These are phyloP conservation scores for Paramecium tetraurelia DNA, from an alignment of 73 alveolate species.

Conservation along the genomic window DNA sequence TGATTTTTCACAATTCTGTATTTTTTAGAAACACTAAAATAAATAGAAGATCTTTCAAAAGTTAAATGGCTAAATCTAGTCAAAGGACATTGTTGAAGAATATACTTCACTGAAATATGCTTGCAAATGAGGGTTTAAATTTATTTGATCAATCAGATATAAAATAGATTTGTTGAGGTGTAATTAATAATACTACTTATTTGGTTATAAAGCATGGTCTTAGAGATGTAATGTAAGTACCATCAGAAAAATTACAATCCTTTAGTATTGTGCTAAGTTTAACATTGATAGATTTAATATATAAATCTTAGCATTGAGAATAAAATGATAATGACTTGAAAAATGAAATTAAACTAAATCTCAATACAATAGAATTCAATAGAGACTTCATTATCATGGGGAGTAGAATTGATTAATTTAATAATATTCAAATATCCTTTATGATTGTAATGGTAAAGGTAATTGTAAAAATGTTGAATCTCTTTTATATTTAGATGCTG, in stretches of 20 bases:
- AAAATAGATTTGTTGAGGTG: not conserved
- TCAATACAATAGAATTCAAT: too few relatives aligned
- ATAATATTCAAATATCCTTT: too few relatives aligned
- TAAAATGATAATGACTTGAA: too few relatives aligned
- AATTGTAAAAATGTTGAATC: too few relatives aligned
- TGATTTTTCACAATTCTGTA: not conserved
- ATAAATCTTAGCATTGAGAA: not conserved
- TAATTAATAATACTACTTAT: not conserved
- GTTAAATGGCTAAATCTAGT: slow-evolving; percentile 65
- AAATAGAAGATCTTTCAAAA: slow-evolving; percentile 7
- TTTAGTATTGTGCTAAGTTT: not conserved
- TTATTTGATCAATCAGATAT: slow-evolving; percentile 81
- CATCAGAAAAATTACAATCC: slow-evolving; percentile 3
- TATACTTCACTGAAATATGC: slow-evolving; percentile 59
- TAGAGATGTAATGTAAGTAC: not conserved
- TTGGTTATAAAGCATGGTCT: not conserved
- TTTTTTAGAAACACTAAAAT: not conserved
- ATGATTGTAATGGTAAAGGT: too few relatives aligned
- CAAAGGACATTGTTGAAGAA: slow-evolving; percentile 78
- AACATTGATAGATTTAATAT: not conserved
- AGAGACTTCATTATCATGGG: too few relatives aligned
- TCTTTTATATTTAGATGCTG: too few relatives aligned
- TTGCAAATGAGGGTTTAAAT: slow-evolving; percentile 80
- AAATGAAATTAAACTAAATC: too few relatives aligned
- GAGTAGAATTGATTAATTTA: too few relatives aligned